Conservation (phyloP, 352 stramenopile genomes). For the Globisporangium spinosum region DNA sequence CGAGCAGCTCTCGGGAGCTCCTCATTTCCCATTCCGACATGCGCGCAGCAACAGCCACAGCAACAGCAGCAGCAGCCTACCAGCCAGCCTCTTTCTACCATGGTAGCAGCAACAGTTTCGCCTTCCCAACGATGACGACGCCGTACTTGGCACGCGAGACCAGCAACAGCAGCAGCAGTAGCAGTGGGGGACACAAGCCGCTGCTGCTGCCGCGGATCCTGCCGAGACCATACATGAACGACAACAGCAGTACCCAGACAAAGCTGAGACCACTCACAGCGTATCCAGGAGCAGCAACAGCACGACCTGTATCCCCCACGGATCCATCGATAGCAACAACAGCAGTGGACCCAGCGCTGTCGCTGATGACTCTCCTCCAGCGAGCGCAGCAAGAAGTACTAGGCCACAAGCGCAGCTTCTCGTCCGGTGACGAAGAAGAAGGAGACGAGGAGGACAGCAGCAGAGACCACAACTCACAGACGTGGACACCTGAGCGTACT, state of each 20-base stretch:
- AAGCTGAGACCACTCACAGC: neutral
- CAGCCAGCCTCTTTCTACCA: neutral
- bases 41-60: neutral
- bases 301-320: neutral
- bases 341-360: neutral
- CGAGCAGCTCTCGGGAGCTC: neutral
- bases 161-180: constrained; percentile 1
- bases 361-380: constrained; percentile 9
- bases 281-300: neutral
- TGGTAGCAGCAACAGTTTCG: neutral
- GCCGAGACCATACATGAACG: constrained; percentile 4
- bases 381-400: neutral
- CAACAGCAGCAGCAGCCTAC: constrained; percentile 3
- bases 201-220: constrained; percentile 16
- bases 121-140: neutral
- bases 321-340: neutral
- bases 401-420: constrained; percentile 3
- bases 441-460: neutral
- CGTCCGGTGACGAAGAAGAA: constrained; percentile 5
- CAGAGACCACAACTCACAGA: neutral
- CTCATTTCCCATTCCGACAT: constrained; percentile 7
- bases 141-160: neutral
- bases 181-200: neutral
- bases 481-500: constrained; percentile 12
- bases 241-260: neutral